phyloP scores from a whole-genome alignment of 2,329 filamentous ascomycete genomes.

The Hypoxylon sp. region DNA sequence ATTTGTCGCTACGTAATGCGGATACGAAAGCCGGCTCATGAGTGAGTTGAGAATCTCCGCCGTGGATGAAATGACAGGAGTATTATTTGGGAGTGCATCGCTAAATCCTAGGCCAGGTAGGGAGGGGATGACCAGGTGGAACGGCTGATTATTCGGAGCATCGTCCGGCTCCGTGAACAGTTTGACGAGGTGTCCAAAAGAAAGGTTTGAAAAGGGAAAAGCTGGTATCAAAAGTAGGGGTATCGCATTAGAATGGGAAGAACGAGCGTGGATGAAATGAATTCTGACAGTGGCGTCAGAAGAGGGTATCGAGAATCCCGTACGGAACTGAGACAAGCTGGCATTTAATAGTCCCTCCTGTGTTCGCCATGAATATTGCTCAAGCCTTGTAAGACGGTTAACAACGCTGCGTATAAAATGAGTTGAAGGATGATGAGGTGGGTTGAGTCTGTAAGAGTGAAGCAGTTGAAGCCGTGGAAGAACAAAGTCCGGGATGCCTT shows the following conservation, averaged over 20 bases:
- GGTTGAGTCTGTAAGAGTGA: background rate
- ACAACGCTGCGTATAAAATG: background rate
- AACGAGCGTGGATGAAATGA: slow-evolving; percentile 71
- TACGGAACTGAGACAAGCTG: slow-evolving; percentile 70
- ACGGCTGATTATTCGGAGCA: slow-evolving; percentile 57
- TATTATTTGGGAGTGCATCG: slow-evolving; percentile 62
- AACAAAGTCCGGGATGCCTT: slow-evolving; percentile 36
- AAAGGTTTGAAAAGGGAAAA: slow-evolving; percentile 71
- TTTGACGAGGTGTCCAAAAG: slow-evolving; percentile 63
- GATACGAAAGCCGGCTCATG: slow-evolving; percentile 68
- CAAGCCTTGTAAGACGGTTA: slow-evolving; percentile 59
- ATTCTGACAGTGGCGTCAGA: slow-evolving; percentile 58
- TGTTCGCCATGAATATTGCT: slow-evolving; percentile 70
- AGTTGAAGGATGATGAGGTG: background rate
- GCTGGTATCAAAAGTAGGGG: slow-evolving; percentile 71
- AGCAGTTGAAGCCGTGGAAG: background rate
- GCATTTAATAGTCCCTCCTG: slow-evolving; percentile 66
- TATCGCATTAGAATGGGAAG: slow-evolving; percentile 60
- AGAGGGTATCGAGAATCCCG: slow-evolving; percentile 55
- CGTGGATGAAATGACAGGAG: slow-evolving; percentile 59
- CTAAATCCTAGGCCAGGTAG: slow-evolving; percentile 74
- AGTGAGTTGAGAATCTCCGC: slow-evolving; percentile 64
- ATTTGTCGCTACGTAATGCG: slow-evolving; percentile 64
- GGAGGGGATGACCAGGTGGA: slow-evolving; percentile 72
- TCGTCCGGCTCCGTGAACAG: slow-evolving; percentile 62